phyloP scores from a whole-genome alignment of 1,139 yeast species.

The Suhomyces taliae region DNA sequence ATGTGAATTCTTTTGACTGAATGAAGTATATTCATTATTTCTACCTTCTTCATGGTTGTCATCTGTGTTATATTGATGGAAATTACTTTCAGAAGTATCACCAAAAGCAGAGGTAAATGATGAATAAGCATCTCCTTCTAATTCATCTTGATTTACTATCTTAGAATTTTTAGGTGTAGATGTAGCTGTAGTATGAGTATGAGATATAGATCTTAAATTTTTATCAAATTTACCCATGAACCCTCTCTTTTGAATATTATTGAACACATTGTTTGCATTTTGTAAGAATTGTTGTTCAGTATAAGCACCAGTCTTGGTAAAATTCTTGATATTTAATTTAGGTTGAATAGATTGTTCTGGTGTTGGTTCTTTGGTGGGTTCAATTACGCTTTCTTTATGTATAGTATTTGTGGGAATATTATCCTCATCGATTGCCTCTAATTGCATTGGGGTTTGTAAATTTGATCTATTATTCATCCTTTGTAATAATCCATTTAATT shows the following conservation, averaged over 20 bases:
- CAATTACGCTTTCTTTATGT: neutral
- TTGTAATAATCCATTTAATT: slow-evolving; percentile 32
- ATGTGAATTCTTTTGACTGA: slow-evolving; percentile 9
- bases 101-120: slow-evolving; percentile 40
- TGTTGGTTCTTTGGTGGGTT: neutral
- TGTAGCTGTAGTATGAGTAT: slow-evolving; percentile 32
- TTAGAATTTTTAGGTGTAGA: slow-evolving; percentile 39
- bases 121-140: slow-evolving; percentile 29
- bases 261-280: slow-evolving; percentile 43
- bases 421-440: slow-evolving; percentile 4
- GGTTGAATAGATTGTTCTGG: slow-evolving; percentile 15
- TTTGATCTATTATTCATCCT: slow-evolving; percentile 26
- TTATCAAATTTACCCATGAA: slow-evolving; percentile 12
- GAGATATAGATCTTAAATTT: slow-evolving; percentile 11
- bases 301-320: slow-evolving; percentile 32
- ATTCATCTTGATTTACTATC: slow-evolving; percentile 17
- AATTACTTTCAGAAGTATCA: slow-evolving; percentile 21
- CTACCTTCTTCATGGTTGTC: slow-evolving; percentile 8
- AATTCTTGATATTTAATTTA: slow-evolving; percentile 33
- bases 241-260: slow-evolving; percentile 39
- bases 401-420: slow-evolving; percentile 2
- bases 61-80: slow-evolving; percentile 15
- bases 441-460: slow-evolving; percentile 14
- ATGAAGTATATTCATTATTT: slow-evolving; percentile 30
- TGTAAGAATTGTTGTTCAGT: slow-evolving; percentile 38